These are phyloP conservation scores for Phalaenopsis hybrid DNA, from an alignment of 116 monocot genomes.

Conservation along the genomic window DNA sequence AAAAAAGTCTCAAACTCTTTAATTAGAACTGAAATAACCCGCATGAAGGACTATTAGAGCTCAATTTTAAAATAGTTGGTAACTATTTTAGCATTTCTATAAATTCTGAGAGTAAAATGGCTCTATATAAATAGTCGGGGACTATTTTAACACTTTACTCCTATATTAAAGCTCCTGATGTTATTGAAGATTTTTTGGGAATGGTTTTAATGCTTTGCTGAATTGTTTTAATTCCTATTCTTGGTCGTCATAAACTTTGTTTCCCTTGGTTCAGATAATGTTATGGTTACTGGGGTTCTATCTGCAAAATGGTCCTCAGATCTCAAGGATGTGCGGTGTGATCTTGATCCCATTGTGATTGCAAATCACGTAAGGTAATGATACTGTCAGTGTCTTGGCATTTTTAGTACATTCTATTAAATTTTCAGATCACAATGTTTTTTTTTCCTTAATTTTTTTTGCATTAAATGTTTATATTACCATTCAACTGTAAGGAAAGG, in stretches of 20 bases:
- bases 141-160: no score
- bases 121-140: no score
- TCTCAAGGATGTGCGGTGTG: slow-evolving; percentile 90
- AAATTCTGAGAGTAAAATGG: no score
- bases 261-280: slow-evolving; percentile 68
- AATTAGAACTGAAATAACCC: no score
- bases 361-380: slow-evolving; percentile 83
- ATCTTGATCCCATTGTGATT: slow-evolving; percentile 88
- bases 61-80: no score
- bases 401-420: not conserved
- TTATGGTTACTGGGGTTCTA: slow-evolving; percentile 82
- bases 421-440: not conserved
- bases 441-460: not conserved
- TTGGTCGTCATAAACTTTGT: slow-evolving; percentile 4
- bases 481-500: not conserved
- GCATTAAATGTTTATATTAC: not conserved
- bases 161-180: not conserved
- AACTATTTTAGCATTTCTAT: no score
- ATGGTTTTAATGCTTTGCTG: not conserved
- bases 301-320: slow-evolving; percentile 97
- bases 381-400: not conserved
- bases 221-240: not conserved
- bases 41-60: no score
- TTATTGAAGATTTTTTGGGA: not conserved
- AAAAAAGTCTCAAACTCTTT: no score